Conservation (phyloP, 352 stramenopile species). For the Phytophthora kernoviae region DNA sequence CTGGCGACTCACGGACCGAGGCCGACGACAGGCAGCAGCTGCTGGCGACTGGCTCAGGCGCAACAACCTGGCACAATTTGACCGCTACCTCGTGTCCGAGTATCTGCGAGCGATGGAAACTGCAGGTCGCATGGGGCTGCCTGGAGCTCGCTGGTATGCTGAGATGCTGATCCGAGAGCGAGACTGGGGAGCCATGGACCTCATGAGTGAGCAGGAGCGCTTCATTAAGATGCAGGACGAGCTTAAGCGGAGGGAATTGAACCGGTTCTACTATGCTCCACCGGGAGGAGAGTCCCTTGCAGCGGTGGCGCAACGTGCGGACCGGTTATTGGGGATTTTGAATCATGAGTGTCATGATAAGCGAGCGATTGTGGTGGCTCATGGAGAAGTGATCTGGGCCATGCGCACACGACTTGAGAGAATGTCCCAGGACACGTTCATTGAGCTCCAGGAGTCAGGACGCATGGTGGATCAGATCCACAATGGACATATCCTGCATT, state of each 20-base stretch:
- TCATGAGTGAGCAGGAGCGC: slow-evolving; percentile 89
- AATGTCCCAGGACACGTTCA: slow-evolving; percentile 89
- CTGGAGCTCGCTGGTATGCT: slow-evolving; percentile 80
- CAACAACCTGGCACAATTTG: slow-evolving; percentile 79
- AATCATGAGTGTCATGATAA: slow-evolving; percentile 84
- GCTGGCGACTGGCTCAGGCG: slow-evolving; percentile 84
- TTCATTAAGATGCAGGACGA: slow-evolving; percentile 91
- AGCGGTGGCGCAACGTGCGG: slow-evolving; percentile 79
- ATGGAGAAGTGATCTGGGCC: slow-evolving; percentile 91
- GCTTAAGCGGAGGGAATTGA: slow-evolving; percentile 77
- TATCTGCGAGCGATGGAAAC: slow-evolving; percentile 90
- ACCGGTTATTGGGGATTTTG: slow-evolving; percentile 76
- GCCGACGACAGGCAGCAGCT: slow-evolving; percentile 66
- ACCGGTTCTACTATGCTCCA: slow-evolving; percentile 89
- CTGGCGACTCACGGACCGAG: slow-evolving; percentile 88
- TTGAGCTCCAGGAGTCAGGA: slow-evolving; percentile 81
- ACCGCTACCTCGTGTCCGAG: slow-evolving; percentile 88
- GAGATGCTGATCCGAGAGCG: slow-evolving; percentile 90
- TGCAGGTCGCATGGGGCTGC: slow-evolving; percentile 74
- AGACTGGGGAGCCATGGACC: slow-evolving; percentile 90
- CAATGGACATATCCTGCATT: slow-evolving; percentile 90
- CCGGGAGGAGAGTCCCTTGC: slow-evolving; percentile 85
- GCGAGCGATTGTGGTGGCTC: slow-evolving; percentile 83
- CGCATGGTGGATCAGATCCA: slow-evolving; percentile 91
- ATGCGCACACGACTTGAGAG: slow-evolving; percentile 87